phyloP scores from a whole-genome alignment of 129 eudicot genomes.

The Calendula officinalis region DNA sequence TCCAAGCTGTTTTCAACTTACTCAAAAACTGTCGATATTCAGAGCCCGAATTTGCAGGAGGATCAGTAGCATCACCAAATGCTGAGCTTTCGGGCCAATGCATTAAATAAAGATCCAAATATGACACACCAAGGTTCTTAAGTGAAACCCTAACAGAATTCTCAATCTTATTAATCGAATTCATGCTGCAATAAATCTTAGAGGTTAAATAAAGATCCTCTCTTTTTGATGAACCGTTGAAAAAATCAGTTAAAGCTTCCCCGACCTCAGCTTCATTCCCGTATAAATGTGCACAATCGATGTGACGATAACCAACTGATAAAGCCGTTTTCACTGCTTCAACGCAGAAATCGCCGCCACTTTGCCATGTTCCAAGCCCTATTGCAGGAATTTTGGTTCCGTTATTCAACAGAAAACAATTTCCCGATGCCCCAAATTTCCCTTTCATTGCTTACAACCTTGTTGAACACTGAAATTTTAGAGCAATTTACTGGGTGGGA shows the following conservation, averaged over 20 bases:
- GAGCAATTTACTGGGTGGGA: no score
- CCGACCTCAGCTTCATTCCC: constrained; percentile 65
- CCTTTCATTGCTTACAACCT: constrained; percentile 38
- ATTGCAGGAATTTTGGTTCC: constrained; percentile 60
- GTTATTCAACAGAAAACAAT: constrained; percentile 48
- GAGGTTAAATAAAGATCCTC: constrained; percentile 59
- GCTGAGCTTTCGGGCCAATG: constrained; percentile 66
- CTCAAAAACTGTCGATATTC: constrained; percentile 53
- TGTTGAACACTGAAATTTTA: constrained; percentile 6
- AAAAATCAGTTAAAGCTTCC: constrained; percentile 46
- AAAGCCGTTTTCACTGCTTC: constrained; percentile 60
- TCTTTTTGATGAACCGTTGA: constrained; percentile 44
- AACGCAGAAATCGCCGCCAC: constrained; percentile 56
- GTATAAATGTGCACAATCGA: constrained; percentile 60
- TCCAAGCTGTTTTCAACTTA: constrained; percentile 52
- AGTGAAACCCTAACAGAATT: constrained; percentile 56
- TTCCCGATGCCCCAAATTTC: constrained; percentile 44
- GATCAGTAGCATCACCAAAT: constrained; percentile 65
- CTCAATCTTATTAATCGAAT: constrained; percentile 55
- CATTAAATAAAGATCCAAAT: constrained; percentile 65
- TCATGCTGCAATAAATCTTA: constrained; percentile 53
- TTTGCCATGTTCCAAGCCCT: constrained; percentile 68
- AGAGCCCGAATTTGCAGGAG: constrained; percentile 48
- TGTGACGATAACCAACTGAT: constrained; percentile 54
- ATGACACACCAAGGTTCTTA: constrained; percentile 52